A percentile compares a stretch with the other conserved stretches of the same genome.
Evolutionary conservation across 371 early-diverging fungal genomes (phyloP).

Genomic region (Apophysomyces trapeziformis): DNA sequence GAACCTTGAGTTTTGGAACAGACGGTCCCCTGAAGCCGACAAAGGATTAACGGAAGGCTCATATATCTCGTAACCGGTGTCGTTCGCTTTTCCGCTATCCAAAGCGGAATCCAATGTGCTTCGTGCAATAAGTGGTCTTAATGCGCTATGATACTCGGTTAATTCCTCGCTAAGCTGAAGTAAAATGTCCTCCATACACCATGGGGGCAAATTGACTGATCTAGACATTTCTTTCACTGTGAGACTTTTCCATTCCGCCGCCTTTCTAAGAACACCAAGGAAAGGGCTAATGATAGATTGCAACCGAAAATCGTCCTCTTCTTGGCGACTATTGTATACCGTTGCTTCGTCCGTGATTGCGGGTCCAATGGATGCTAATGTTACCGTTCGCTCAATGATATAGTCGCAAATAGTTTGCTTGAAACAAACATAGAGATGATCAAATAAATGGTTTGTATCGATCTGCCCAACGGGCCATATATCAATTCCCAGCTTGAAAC

Average conservation of each 20-base stretch:
- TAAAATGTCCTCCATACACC: slow-evolving; percentile 45
- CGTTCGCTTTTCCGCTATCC: not conserved
- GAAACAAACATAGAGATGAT: slow-evolving; percentile 55
- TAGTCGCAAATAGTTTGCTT: slow-evolving; percentile 74
- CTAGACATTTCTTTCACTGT: slow-evolving; percentile 55
- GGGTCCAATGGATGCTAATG: slow-evolving; percentile 28
- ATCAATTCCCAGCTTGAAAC: slow-evolving; percentile 59
- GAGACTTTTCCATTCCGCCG: slow-evolving; percentile 56
- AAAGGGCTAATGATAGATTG: slow-evolving; percentile 44
- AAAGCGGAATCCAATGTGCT: slow-evolving; percentile 15
- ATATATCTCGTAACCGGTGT: slow-evolving; percentile 14
- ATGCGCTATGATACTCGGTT: slow-evolving; percentile 25
- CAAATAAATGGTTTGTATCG: slow-evolving; percentile 54
- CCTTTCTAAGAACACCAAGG: slow-evolving; percentile 45
- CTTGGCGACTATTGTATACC: slow-evolving; percentile 20
- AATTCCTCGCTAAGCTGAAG: slow-evolving; percentile 39
- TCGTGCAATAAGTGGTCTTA: slow-evolving; percentile 36
- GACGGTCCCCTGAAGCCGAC: not conserved
- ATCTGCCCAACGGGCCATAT: slow-evolving; percentile 76
- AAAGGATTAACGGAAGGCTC: slow-evolving; percentile 1
- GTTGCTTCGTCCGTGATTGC: not conserved
- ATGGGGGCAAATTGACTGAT: slow-evolving; percentile 31
- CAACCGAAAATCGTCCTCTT: slow-evolving; percentile 19
- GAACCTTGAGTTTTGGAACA: slow-evolving; percentile 36
- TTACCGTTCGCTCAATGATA: slow-evolving; percentile 60